Conservation (phyloP, 257 asterid species). For the Scutellaria baicalensis region DNA sequence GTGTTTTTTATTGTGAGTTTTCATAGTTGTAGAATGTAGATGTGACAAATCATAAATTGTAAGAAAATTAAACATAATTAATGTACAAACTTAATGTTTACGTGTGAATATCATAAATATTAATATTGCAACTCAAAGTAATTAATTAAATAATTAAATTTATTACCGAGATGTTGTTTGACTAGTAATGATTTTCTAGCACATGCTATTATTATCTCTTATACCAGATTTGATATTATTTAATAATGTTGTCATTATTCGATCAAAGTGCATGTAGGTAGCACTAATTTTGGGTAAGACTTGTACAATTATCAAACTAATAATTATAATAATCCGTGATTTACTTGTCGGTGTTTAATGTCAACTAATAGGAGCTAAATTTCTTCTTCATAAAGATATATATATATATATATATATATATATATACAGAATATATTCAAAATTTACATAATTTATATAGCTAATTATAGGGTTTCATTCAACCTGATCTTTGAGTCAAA, state of each 20-base stretch:
- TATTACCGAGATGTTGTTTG: too few relatives aligned
- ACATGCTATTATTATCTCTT: not conserved
- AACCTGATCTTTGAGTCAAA: too few relatives aligned
- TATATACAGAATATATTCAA: too few relatives aligned
- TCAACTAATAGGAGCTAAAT: not conserved
- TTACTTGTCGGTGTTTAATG: slow-evolving; percentile 13
- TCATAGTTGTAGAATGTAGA: too few relatives aligned
- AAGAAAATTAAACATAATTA: too few relatives aligned
- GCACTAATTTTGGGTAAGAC: not conserved
- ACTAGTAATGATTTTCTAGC: not conserved
- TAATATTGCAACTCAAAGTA: not conserved
- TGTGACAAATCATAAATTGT: too few relatives aligned
- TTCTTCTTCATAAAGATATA: not conserved
- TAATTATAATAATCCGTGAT: not conserved
- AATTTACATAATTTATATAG: too few relatives aligned
- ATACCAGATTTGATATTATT: not conserved
- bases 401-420: too few relatives aligned
- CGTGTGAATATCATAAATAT: not conserved
- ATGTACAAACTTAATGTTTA: too few relatives aligned
- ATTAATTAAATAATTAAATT: not conserved
- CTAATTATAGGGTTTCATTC: too few relatives aligned
- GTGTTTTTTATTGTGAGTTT: too few relatives aligned
- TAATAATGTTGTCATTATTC: not conserved
- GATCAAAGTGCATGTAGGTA: not conserved
- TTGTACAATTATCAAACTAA: not conserved